Conservation (phyloP, 352 stramenopile species). For the Phytophthora sansomeana region DNA sequence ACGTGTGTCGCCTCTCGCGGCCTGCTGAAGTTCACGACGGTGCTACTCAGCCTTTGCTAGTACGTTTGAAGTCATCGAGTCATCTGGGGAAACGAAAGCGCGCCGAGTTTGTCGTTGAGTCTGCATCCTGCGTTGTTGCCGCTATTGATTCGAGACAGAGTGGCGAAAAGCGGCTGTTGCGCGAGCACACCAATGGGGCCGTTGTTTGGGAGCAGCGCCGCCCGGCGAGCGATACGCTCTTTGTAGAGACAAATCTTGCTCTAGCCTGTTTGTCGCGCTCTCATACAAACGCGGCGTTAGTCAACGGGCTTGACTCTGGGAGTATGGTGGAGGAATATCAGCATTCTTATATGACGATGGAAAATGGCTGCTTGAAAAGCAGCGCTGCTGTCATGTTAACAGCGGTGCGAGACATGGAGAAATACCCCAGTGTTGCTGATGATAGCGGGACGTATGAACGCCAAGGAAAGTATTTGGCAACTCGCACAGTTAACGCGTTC, state of each 20-base stretch:
- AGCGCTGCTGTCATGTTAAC: constrained; percentile 6
- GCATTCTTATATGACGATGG: constrained; percentile 11
- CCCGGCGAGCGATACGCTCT: neutral
- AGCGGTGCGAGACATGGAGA: constrained; percentile 1
- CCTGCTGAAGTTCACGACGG: constrained; percentile 18
- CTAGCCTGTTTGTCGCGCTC: neutral
- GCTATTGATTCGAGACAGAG: no score
- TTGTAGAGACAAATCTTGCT: constrained; percentile 12
- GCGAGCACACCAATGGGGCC: neutral
- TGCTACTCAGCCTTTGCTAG: constrained; percentile 1
- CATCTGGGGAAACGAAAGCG: neutral
- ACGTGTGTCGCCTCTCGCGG: constrained; percentile 12
- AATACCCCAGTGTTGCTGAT: constrained; percentile 7
- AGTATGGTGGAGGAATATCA: constrained; percentile 14
- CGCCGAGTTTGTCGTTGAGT: no score
- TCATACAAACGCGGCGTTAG: constrained; percentile 11
- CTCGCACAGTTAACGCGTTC: constrained; percentile 17
- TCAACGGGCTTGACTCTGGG: constrained; percentile 6
- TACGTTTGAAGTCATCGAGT: neutral
- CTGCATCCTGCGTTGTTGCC: no score
- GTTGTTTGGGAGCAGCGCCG: constrained; percentile 9
- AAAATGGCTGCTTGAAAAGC: constrained; percentile 5
- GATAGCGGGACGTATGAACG: constrained; percentile 3
- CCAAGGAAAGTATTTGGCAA: constrained; percentile 11
- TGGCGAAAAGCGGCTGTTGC: no score